phyloP scores from a whole-genome alignment of 345 rosid genomes.

The Passiflora organensis region DNA sequence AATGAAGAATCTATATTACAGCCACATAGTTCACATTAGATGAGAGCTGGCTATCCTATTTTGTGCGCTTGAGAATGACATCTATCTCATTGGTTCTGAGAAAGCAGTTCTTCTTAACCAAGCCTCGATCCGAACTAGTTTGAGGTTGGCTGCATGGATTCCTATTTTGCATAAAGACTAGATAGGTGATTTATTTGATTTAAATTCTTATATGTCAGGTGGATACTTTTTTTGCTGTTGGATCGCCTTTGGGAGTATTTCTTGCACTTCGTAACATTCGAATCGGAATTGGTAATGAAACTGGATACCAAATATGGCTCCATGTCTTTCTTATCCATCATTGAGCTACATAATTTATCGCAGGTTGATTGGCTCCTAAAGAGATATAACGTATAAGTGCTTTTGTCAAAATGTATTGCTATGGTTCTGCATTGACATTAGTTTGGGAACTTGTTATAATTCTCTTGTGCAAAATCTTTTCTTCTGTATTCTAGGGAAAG shows the following conservation, averaged over 20 bases:
- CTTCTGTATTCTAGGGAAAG: constrained; percentile 52
- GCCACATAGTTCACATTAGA: too few species aligned
- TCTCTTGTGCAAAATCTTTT: too few species aligned
- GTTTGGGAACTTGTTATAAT: too few species aligned
- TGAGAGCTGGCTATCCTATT: too few species aligned
- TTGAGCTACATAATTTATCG: neutral
- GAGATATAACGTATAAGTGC: neutral
- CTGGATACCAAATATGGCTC: neutral
- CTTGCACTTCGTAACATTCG: constrained; percentile 90
- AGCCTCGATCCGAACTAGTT: too few species aligned
- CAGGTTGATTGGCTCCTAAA: neutral
- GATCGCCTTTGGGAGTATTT: constrained; percentile 98
- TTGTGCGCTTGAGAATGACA: neutral
- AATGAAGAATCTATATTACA: too few species aligned
- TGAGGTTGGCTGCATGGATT: neutral
- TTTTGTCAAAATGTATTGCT: neutral
- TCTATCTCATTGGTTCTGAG: neutral
- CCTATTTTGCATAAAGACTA: too few species aligned
- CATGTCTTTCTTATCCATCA: neutral
- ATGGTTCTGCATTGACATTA: too few species aligned
- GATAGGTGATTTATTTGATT: constrained; percentile 9
- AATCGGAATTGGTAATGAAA: constrained; percentile 68
- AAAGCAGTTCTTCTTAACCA: too few species aligned
- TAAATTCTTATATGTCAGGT: constrained; percentile 45
- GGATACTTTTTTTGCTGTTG: constrained; percentile 97